These are phyloP conservation scores for Telfairia occidentalis DNA, from an alignment of 331 rosid species.

Conservation along the genomic window DNA sequence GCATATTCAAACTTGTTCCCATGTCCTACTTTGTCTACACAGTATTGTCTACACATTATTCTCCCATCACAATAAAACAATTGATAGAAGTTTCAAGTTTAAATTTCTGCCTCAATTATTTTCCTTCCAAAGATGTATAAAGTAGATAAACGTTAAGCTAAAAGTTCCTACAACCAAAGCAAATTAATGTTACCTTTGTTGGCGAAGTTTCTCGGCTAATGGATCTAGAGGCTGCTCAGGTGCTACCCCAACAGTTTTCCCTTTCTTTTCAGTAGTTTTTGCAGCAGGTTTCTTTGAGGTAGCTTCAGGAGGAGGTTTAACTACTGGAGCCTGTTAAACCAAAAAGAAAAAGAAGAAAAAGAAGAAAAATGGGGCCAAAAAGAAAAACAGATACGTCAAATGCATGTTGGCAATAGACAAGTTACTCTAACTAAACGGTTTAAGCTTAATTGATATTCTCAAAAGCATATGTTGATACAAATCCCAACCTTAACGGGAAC, in stretches of 20 bases:
- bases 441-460: not conserved
- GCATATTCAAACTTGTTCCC: not conserved
- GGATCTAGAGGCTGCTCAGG: slow-evolving; percentile 71
- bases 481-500: not conserved
- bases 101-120: not conserved
- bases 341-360: not conserved
- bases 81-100: not conserved
- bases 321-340: slow-evolving; percentile 47
- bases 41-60: not conserved
- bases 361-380: not conserved
- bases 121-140: not conserved
- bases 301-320: slow-evolving; percentile 44
- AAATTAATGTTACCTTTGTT: slow-evolving; percentile 54
- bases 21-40: not conserved
- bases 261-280: slow-evolving; percentile 59
- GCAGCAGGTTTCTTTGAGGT: slow-evolving; percentile 45
- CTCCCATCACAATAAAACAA: not conserved
- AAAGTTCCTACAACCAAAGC: not conserved
- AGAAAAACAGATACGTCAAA: not conserved
- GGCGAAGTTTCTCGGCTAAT: slow-evolving; percentile 79
- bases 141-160: not conserved
- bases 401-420: not conserved
- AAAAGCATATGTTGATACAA: not conserved
- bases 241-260: slow-evolving; percentile 33
- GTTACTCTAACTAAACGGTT: not conserved